Percentiles rank a stretch among this genome's conserved stretches.
Conservation (phyloP, 140 eudicot species). For the Erigeron philadelphicus region DNA sequence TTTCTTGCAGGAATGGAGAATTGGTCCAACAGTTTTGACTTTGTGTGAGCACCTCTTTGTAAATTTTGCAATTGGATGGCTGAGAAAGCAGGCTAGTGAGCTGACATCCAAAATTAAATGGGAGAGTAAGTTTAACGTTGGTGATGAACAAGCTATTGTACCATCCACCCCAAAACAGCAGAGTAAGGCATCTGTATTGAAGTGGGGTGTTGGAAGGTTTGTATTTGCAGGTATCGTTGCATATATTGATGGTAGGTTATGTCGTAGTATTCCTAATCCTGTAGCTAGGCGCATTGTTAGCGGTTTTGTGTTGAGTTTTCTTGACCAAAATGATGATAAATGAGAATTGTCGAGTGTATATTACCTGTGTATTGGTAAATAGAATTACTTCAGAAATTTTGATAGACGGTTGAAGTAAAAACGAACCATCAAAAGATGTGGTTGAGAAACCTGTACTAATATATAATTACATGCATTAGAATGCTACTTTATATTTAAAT, state of each 20-base stretch:
- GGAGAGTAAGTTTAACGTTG: conserved; percentile 33
- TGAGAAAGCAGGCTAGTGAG: conserved; percentile 70
- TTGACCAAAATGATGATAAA: conserved; percentile 53
- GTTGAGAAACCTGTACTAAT: too few relatives aligned
- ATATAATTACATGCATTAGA: too few relatives aligned
- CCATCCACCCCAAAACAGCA: conserved; percentile 23
- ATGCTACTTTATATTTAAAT: too few relatives aligned
- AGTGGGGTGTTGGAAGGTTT: conserved; percentile 79
- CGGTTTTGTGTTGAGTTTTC: conserved; percentile 82
- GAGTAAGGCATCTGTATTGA: conserved; percentile 49
- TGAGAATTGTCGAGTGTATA: conserved; percentile 16
- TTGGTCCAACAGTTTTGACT: conserved; percentile 87
- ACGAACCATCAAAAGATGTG: neutral
- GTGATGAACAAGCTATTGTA: conserved; percentile 33
- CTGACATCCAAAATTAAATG: conserved; percentile 34
- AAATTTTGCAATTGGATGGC: conserved; percentile 69
- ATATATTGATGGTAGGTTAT: conserved; percentile 81
- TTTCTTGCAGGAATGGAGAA: conserved; percentile 74
- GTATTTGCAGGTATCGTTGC: conserved; percentile 82
- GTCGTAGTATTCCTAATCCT: conserved; percentile 84
- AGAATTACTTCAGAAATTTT: neutral
- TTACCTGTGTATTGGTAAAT: neutral
- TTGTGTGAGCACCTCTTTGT: conserved; percentile 93
- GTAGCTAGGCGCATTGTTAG: conserved; percentile 89
- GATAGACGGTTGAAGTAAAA: neutral